Percentiles rank a stretch among this genome's conserved stretches.
These are phyloP conservation scores for Suhomyces maxii DNA, from an alignment of 1,139 yeast genomes.

Conservation along the genomic window DNA sequence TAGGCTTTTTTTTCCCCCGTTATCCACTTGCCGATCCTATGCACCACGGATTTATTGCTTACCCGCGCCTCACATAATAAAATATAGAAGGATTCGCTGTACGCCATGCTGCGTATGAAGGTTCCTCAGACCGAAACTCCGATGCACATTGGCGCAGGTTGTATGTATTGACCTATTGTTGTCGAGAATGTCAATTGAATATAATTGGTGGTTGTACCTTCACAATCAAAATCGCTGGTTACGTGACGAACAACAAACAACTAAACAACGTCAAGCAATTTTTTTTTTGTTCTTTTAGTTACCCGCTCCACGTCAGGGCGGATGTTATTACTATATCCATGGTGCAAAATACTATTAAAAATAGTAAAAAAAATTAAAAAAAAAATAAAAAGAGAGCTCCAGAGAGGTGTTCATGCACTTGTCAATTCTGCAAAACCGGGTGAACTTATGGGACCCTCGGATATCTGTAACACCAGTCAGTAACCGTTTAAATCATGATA, in stretches of 20 bases:
- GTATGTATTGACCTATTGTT: background rate
- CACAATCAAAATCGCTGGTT: too few species aligned
- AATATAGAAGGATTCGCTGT: conserved; percentile 2
- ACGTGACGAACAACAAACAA: too few species aligned
- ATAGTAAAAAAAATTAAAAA: too few species aligned
- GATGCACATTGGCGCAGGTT: background rate
- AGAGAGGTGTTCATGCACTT: too few species aligned
- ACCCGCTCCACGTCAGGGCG: too few species aligned
- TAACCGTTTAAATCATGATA: background rate
- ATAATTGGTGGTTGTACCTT: too few species aligned
- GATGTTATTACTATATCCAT: too few species aligned
- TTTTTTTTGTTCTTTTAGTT: too few species aligned
- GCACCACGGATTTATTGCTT: background rate
- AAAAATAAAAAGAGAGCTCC: too few species aligned
- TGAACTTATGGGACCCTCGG: background rate
- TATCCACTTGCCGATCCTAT: background rate
- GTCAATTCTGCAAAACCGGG: background rate
- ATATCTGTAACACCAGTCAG: background rate
- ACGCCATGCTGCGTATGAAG: conserved; percentile 8
- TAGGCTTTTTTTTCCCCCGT: background rate
- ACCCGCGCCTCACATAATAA: background rate
- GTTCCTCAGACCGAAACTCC: background rate
- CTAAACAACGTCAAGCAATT: too few species aligned
- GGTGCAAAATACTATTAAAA: too few species aligned
- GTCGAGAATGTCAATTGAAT: too few species aligned